phyloP scores from a whole-genome alignment of 768 basidiomycete species.

The Lactarius quietus region DNA sequence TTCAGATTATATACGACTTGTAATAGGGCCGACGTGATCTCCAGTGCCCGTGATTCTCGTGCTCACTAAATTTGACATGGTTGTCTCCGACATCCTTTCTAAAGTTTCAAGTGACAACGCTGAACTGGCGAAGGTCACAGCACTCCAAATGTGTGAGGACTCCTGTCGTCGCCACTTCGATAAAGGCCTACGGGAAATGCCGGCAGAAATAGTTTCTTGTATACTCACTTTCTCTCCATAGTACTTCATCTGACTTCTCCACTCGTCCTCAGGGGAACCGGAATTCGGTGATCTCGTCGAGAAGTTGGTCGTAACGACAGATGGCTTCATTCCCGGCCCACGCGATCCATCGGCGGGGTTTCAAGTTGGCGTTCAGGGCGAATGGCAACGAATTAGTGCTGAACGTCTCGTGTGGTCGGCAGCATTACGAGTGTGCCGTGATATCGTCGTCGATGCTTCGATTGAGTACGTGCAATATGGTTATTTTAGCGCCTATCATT shows the following conservation, averaged over 20 bases:
- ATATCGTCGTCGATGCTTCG: neutral
- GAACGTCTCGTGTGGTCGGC: neutral
- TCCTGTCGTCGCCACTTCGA: neutral
- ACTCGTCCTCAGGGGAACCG: neutral
- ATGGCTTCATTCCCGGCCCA: neutral
- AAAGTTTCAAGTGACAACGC: neutral
- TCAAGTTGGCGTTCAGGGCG: neutral
- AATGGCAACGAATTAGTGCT: neutral
- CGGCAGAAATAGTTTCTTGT: slow-evolving; percentile 12
- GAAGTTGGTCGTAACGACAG: neutral
- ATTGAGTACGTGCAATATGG: slow-evolving; percentile 2
- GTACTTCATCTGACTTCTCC: neutral
- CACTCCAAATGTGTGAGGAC: neutral
- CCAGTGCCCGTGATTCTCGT: slow-evolving; percentile 9
- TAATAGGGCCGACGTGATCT: neutral
- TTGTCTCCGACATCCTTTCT: neutral
- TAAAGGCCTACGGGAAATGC: neutral
- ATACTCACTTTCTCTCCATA: neutral
- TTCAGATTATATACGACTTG: neutral
- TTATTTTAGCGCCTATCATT: too few species aligned
- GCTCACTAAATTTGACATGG: slow-evolving; percentile 9
- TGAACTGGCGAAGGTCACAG: neutral
- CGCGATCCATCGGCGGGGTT: neutral
- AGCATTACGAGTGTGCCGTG: slow-evolving; percentile 1
- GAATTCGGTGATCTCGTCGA: neutral